These are phyloP conservation scores for Lasiodiplodia theobromae DNA, from an alignment of 2,329 filamentous ascomycete species.

Conservation along the genomic window DNA sequence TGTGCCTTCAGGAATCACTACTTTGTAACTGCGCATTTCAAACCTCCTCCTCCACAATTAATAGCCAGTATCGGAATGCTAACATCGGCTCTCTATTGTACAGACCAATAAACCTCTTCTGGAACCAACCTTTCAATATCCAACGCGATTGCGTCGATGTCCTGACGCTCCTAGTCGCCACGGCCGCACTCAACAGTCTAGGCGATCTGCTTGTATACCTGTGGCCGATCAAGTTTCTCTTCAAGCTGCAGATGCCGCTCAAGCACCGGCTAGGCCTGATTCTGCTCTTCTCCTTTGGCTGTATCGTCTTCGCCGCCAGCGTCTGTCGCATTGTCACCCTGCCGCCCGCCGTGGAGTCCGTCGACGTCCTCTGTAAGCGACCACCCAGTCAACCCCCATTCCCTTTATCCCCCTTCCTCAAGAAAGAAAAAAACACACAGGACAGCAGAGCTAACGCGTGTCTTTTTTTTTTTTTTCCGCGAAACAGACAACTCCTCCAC, in stretches of 20 bases:
- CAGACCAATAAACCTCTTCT: conserved; percentile 29
- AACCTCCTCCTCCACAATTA: too few species aligned
- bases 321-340: conserved; percentile 18
- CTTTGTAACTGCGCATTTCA: too few species aligned
- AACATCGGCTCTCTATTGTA: neutral
- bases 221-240: conserved; percentile 36
- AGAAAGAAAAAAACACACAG: too few species aligned
- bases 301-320: conserved; percentile 21
- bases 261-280: conserved; percentile 32
- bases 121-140: conserved; percentile 2
- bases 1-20: neutral
- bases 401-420: neutral
- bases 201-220: conserved; percentile 34
- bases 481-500: conserved; percentile 35
- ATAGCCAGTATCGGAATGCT: neutral
- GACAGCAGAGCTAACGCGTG: too few species aligned
- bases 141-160: conserved; percentile 29
- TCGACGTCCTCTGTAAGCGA: conserved; percentile 8
- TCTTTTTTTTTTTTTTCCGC: neutral
- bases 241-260: conserved; percentile 34
- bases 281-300: conserved; percentile 33
- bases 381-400: neutral
- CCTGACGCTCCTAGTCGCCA: conserved; percentile 31
- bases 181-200: conserved; percentile 33
- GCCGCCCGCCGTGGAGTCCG: neutral